Conservation (phyloP, 257 asterid species). For the Lavandula angustifolia region DNA sequence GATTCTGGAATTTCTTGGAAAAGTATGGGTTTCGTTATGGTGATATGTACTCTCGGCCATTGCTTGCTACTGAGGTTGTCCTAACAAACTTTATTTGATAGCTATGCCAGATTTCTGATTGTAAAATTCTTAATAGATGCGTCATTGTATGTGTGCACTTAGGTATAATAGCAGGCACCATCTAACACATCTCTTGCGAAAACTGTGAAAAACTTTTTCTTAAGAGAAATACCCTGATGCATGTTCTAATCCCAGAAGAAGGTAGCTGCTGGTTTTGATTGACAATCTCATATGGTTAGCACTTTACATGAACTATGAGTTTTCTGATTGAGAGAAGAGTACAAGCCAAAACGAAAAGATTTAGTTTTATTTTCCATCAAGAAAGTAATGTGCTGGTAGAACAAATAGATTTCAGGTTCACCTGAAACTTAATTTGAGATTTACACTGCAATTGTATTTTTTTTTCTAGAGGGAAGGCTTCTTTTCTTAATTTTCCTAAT, state of each 20-base stretch:
- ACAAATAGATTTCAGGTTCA: constrained; percentile 10
- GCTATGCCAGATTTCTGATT: constrained; percentile 15
- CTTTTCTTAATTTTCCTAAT: constrained; percentile 12
- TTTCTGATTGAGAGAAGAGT: constrained; percentile 13
- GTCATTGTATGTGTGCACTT: constrained; percentile 11
- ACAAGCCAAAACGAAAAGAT: background rate
- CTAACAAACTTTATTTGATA: constrained; percentile 19
- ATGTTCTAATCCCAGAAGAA: background rate
- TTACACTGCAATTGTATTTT: background rate
- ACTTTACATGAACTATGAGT: background rate
- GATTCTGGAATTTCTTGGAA: constrained; percentile 70
- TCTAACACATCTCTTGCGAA: background rate
- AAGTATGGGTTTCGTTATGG: constrained; percentile 86
- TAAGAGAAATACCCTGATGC: constrained; percentile 11
- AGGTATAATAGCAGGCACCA: constrained; percentile 13
- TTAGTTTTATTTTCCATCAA: background rate
- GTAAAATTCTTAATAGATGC: constrained; percentile 9
- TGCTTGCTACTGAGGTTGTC: constrained; percentile 91
- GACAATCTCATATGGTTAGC: background rate
- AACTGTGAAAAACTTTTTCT: background rate
- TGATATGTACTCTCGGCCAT: constrained; percentile 51
- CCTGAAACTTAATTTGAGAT: constrained; percentile 8
- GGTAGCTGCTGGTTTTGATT: background rate
- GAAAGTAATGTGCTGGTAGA: constrained; percentile 6
- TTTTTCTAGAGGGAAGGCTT: constrained; percentile 1